Percentiles rank a stretch among this genome's conserved stretches.
These are phyloP conservation scores for Candida krabiensis DNA, from an alignment of 805 yeast genomes.

Conservation along the genomic window DNA sequence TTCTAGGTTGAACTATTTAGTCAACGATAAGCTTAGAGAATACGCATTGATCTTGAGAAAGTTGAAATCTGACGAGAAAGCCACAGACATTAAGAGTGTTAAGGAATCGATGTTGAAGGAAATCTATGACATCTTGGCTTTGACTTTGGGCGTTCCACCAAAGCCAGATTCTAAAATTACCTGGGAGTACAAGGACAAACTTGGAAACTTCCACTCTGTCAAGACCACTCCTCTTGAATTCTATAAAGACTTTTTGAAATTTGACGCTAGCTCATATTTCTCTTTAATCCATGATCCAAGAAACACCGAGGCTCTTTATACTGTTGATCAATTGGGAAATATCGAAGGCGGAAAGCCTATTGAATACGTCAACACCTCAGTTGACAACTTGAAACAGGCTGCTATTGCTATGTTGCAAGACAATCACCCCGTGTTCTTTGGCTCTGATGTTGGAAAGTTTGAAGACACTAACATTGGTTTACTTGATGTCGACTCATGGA, in stretches of 20 bases:
- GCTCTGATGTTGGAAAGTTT: conserved; percentile 82
- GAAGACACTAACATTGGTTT: conserved; percentile 62
- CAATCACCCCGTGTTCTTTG: conserved; percentile 84
- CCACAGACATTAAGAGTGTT: conserved; percentile 23
- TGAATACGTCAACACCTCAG: conserved; percentile 69
- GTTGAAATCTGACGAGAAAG: conserved; percentile 41
- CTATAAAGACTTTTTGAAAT: conserved; percentile 54
- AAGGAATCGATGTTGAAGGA: conserved; percentile 51
- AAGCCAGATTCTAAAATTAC: conserved; percentile 60
- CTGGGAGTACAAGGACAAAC: conserved; percentile 79
- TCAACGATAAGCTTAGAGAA: conserved; percentile 75
- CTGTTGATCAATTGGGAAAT: conserved; percentile 77
- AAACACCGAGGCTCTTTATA: conserved; percentile 64
- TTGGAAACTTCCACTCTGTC: conserved; percentile 52
- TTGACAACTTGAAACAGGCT: conserved; percentile 55
- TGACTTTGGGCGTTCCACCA: conserved; percentile 80
- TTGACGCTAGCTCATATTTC: conserved; percentile 52
- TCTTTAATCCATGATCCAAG: conserved; percentile 85
- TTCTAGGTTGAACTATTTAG: conserved; percentile 57
- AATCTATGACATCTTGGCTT: conserved; percentile 63
- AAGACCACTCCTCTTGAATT: conserved; percentile 67
- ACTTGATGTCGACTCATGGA: conserved; percentile 70
- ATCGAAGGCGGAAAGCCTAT: conserved; percentile 72
- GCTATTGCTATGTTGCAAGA: conserved; percentile 69
- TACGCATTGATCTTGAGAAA: conserved; percentile 69